Evolutionary conservation across 192 early-diverging fungal species (phyloP), one percentile per base, ranked within the genome.

Genomic region (Rhizophagus clarus): DNA sequence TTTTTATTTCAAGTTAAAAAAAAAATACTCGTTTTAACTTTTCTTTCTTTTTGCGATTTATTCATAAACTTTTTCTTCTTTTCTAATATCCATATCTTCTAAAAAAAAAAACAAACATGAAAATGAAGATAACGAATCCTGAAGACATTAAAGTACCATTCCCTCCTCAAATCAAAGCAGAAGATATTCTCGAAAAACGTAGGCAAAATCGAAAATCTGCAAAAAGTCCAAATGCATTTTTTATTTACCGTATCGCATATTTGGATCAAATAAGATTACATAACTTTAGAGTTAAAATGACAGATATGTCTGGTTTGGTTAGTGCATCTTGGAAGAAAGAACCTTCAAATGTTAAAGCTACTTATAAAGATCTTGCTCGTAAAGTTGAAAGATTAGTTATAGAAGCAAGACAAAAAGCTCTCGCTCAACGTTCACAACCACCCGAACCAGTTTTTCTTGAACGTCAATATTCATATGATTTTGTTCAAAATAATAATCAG

Each of bases 221-320:
- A 14, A 29, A 34, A 32, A 32, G 29, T 32, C 66, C 28, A 68
- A 68, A 68, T 34, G 66, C 66, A 24, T 68, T 68, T 28, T 68
- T 68, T 11, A 34, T 68, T 11, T 68, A 68, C 22, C 66, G 66
- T 34, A 68, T 68, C 5, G 66, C 66, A 29, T 68, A 68, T 68
- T 29, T 34, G 66, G 34, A 68, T 32, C 29, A 68, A 20, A 22
- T 68, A 34, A 29, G 20, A 28, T 24, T 34, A 34, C 6, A 34
- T 34, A 34, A 34, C 2, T 28, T 11, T 2, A 17, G 66, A 34
- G 28, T 32, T 28, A 68, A 68, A 26, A 68, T 68, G 66, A 68
- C 34, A 1, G 66, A 68, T 9, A 34, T 68, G 29, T 32, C 29
- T 68, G 34, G 66, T 32, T 31, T 5, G 5, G 66, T 68, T n/a